Percentiles rank a stretch among this genome's conserved stretches.
phyloP scores from a whole-genome alignment of 108 stramenopile species.

The Mediolabrus comicus region DNA sequence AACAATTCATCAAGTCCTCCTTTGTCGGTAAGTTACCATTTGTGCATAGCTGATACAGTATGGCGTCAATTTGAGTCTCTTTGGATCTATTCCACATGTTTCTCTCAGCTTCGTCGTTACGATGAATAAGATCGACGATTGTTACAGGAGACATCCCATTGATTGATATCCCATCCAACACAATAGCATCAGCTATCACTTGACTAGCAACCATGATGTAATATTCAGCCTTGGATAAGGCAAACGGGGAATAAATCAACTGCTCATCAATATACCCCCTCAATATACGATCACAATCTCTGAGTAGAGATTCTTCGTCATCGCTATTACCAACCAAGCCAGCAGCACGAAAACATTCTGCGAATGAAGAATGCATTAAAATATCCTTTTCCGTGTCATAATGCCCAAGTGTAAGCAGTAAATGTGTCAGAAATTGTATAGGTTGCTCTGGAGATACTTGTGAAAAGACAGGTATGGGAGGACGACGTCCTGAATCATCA shows the following conservation, averaged over 20 bases:
- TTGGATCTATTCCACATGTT: background rate
- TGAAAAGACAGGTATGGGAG: constrained; percentile 17
- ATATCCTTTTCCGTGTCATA: constrained; percentile 26
- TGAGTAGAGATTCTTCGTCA: background rate
- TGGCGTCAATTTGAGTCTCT: background rate
- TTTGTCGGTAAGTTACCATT: background rate
- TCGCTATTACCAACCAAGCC: background rate
- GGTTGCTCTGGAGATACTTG: background rate
- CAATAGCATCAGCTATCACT: background rate
- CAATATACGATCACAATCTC: background rate
- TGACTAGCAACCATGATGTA: constrained; percentile 5
- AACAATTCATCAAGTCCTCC: background rate
- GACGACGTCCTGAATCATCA: background rate
- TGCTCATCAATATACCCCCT: background rate
- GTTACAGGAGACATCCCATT: constrained; percentile 9
- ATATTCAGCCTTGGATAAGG: background rate
- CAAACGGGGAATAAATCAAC: background rate
- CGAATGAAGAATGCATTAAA: background rate
- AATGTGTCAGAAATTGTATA: constrained; percentile 2
- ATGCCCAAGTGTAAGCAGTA: constrained; percentile 13
- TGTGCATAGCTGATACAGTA: background rate
- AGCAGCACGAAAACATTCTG: constrained; percentile 1
- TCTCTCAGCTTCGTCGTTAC: background rate
- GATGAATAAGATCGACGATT: background rate
- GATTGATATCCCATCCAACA: constrained; percentile 9